A percentile compares a stretch with the other conserved stretches of the same genome.
Evolutionary conservation across 1,139 yeast genomes (phyloP).

Genomic region (Schwanniomyces etchellsii): DNA sequence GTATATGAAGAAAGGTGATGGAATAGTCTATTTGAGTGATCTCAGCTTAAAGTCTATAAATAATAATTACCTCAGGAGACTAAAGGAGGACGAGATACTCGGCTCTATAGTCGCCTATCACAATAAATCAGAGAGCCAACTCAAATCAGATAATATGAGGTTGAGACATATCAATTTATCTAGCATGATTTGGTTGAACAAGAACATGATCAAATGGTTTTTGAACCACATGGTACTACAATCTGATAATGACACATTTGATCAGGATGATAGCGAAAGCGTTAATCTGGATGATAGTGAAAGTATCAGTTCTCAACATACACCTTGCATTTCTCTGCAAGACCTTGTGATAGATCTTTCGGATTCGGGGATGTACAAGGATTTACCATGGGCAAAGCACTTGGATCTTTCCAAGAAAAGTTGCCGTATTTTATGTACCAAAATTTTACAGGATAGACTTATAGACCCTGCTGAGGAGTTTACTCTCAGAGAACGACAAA

Average conservation of each 20-base stretch:
- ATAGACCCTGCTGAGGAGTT: constrained; percentile 25
- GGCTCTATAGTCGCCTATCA: constrained; percentile 18
- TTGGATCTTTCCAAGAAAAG: constrained; percentile 30
- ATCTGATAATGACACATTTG: not conserved
- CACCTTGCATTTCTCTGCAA: constrained; percentile 8
- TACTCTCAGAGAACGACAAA: constrained; percentile 25
- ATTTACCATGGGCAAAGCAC: constrained; percentile 47
- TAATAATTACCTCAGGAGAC: constrained; percentile 21
- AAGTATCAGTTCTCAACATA: not conserved
- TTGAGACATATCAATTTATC: constrained; percentile 34
- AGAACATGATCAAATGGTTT: constrained; percentile 29
- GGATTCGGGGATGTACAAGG: constrained; percentile 56
- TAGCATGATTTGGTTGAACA: constrained; percentile 51
- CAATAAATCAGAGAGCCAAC: constrained; percentile 9
- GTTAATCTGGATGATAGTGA: not conserved
- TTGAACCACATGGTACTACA: constrained; percentile 14
- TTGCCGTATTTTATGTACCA: constrained; percentile 19
- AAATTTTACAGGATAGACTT: constrained; percentile 28
- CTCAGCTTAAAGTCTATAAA: constrained; percentile 36
- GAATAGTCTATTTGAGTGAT: constrained; percentile 37
- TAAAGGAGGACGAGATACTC: constrained; percentile 36
- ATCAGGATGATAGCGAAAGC: not conserved
- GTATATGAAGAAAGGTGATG: constrained; percentile 32
- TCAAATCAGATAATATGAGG: constrained; percentile 12
- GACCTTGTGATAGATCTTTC: constrained; percentile 39